Evolutionary conservation across 1,284 basidiomycete species (phyloP).

Genomic region (Ceratobasidium theobromae): DNA sequence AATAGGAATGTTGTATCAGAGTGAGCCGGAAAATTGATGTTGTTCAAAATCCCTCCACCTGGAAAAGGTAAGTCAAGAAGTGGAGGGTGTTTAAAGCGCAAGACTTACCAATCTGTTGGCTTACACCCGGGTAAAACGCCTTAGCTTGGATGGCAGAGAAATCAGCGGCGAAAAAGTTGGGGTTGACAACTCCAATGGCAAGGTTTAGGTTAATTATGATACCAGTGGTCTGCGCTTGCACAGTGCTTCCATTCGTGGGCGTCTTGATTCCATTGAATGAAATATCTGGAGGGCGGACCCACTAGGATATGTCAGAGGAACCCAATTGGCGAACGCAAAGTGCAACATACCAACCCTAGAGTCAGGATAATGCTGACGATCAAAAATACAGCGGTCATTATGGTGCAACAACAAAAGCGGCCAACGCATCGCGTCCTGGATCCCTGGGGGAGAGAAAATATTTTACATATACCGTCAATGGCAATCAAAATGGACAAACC

Average conservation of each 20-base stretch:
- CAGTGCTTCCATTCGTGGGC: constrained; percentile 48
- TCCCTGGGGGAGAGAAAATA: not conserved
- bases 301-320: constrained; percentile 23
- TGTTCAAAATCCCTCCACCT: constrained; percentile 64
- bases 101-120: constrained; percentile 22
- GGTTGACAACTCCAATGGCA: constrained; percentile 74
- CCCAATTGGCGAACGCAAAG: not conserved
- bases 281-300: constrained; percentile 37
- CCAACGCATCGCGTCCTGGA: constrained; percentile 32
- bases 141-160: constrained; percentile 70
- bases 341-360: constrained; percentile 31
- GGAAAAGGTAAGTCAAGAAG: not conserved
- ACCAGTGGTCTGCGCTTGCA: constrained; percentile 48
- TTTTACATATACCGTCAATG: not conserved
- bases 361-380: constrained; percentile 33
- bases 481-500: constrained; percentile 13
- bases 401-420: constrained; percentile 36
- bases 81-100: no score
- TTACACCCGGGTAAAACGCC: constrained; percentile 39
- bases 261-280: constrained; percentile 57
- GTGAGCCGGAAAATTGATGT: constrained; percentile 66
- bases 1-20: constrained; percentile 75
- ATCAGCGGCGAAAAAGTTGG: constrained; percentile 79
- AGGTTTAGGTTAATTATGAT: constrained; percentile 66
- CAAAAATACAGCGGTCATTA: constrained; percentile 35